phyloP scores from a whole-genome alignment of 2,329 filamentous ascomycete genomes.

The Pseudogymnoascus sp. region DNA sequence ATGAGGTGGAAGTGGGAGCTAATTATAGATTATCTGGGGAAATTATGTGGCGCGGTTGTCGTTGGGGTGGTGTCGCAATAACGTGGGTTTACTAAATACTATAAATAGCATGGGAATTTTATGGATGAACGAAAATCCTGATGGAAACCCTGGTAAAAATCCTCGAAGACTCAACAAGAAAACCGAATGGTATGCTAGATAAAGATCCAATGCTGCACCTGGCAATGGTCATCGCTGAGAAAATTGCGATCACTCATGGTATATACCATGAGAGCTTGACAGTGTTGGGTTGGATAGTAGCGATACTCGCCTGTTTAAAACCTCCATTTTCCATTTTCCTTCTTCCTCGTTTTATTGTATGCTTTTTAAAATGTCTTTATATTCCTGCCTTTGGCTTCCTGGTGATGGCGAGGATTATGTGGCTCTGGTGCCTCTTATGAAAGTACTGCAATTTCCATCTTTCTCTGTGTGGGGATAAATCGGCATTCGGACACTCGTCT shows the following conservation, averaged over 20 bases:
- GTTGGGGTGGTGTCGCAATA: neutral
- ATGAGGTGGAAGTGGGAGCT: neutral
- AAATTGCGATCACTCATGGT: neutral
- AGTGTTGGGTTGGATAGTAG: neutral
- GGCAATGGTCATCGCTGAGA: neutral
- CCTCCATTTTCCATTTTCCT: neutral
- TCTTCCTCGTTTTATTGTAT: neutral
- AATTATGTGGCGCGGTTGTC: neutral
- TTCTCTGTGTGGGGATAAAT: neutral
- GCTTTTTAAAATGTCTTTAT: neutral
- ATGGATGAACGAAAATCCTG: neutral
- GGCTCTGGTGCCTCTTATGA: neutral
- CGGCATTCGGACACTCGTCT: neutral
- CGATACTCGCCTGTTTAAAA: neutral
- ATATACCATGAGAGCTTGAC: neutral
- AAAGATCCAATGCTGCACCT: neutral
- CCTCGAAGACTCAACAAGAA: neutral
- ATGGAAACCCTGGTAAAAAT: neutral
- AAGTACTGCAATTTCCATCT: neutral
- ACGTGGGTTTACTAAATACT: neutral
- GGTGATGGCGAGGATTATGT: neutral
- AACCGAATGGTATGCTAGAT: neutral
- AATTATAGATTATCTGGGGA: neutral
- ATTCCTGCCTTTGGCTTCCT: neutral
- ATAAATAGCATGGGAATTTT: neutral